These are phyloP conservation scores for Tricholoma sp. DNA, from an alignment of 768 basidiomycete species.

Conservation along the genomic window DNA sequence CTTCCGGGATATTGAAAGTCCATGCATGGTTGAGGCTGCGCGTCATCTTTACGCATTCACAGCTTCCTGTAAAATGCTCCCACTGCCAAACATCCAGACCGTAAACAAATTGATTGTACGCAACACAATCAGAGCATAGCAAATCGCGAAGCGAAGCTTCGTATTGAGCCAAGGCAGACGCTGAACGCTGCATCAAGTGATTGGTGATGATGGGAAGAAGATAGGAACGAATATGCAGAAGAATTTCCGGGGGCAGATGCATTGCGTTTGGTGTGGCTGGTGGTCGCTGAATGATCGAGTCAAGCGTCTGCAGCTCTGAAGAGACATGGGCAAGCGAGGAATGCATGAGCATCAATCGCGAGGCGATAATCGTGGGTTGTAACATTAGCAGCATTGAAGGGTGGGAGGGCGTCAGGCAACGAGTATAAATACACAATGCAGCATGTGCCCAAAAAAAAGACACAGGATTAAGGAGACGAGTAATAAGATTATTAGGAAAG, in stretches of 20 bases:
- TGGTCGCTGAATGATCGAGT: constrained; percentile 27
- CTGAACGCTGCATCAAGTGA: constrained; percentile 37
- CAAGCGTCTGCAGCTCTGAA: constrained; percentile 38
- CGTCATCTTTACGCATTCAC: constrained; percentile 32
- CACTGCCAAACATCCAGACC: constrained; percentile 49
- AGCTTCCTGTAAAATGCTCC: constrained; percentile 47
- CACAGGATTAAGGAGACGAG: not conserved
- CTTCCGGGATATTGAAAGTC: constrained; percentile 4
- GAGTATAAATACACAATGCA: not conserved
- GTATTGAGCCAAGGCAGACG: constrained; percentile 35
- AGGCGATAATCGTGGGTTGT: constrained; percentile 25
- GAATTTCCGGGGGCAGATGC: constrained; percentile 46
- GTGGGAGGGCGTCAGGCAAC: not conserved
- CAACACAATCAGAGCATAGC: constrained; percentile 45
- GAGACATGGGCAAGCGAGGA: constrained; percentile 47
- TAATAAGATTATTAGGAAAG: not conserved
- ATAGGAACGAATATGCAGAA: constrained; percentile 44
- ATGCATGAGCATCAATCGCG: constrained; percentile 45
- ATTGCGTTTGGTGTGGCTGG: constrained; percentile 2
- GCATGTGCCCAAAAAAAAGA: not conserved
- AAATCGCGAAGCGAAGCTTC: constrained; percentile 34
- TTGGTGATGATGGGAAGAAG: constrained; percentile 39
- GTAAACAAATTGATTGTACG: constrained; percentile 50
- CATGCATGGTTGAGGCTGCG: not conserved
- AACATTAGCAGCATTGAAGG: not conserved